phyloP scores from a whole-genome alignment of 2,329 filamentous ascomycete species.

The Plenodomus biglobosus region DNA sequence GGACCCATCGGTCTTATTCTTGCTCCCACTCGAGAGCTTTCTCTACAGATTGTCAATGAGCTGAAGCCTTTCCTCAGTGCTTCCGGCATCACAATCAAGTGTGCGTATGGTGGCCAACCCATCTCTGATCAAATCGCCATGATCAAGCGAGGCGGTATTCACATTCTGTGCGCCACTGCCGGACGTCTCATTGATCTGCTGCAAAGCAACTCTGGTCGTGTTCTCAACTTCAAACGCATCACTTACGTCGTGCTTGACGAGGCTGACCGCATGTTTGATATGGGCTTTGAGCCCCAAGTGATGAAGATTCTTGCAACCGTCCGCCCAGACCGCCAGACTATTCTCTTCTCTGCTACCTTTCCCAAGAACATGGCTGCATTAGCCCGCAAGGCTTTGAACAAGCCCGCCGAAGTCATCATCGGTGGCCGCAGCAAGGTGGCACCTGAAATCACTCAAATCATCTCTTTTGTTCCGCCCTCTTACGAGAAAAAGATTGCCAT shows the following conservation, averaged over 20 bases:
- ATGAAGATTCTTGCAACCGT: slow-evolving; percentile 95
- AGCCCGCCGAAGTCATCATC: slow-evolving; percentile 87
- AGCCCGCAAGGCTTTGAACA: slow-evolving; percentile 82
- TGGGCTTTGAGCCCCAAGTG: slow-evolving; percentile 98
- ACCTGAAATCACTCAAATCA: slow-evolving; percentile 80
- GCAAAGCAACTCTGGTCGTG: slow-evolving; percentile 88
- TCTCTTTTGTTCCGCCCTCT: slow-evolving; percentile 63
- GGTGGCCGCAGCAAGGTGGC: slow-evolving; percentile 75
- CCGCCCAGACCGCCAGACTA: slow-evolving; percentile 87
- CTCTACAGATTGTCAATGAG: slow-evolving; percentile 90
- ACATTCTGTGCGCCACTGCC: slow-evolving; percentile 85
- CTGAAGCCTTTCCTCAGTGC: slow-evolving; percentile 93
- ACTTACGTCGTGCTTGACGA: slow-evolving; percentile 96
- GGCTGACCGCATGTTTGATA: slow-evolving; percentile 98
- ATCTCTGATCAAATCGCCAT: slow-evolving; percentile 98
- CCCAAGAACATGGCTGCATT: slow-evolving; percentile 88
- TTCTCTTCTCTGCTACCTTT: slow-evolving; percentile 96
- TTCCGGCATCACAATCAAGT: slow-evolving; percentile 80
- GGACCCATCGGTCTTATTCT: slow-evolving; percentile 87
- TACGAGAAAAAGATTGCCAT: slow-evolving; percentile 81
- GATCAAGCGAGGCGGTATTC: slow-evolving; percentile 90
- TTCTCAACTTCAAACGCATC: slow-evolving; percentile 85
- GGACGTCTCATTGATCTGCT: slow-evolving; percentile 95
- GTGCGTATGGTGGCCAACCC: slow-evolving; percentile 90
- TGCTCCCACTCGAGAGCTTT: slow-evolving; percentile 91